phyloP scores from a whole-genome alignment of 208 protist species.

The Crithidia brevicula region DNA sequence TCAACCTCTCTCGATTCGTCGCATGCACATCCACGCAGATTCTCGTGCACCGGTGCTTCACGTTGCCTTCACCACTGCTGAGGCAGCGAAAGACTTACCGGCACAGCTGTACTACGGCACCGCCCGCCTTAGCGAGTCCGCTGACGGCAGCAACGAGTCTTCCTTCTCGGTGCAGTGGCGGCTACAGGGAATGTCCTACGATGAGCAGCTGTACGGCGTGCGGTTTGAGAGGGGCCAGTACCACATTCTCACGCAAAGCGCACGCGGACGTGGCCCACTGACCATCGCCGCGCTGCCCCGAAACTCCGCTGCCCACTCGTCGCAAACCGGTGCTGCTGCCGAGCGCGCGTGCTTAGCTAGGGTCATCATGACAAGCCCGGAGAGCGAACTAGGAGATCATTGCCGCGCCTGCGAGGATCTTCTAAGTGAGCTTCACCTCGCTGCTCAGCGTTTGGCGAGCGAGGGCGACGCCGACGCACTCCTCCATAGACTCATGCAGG shows the following conservation, averaged over 20 bases:
- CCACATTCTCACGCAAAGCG: conserved; percentile 61
- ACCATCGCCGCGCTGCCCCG: conserved; percentile 51
- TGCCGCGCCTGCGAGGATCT: conserved; percentile 43
- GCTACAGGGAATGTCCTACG: conserved; percentile 24
- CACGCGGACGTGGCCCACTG: conserved; percentile 50
- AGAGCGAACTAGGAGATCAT: conserved; percentile 43
- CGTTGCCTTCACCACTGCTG: conserved; percentile 25
- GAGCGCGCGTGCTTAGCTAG: conserved; percentile 29
- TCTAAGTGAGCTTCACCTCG: conserved; percentile 22
- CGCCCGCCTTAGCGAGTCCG: conserved; percentile 9
- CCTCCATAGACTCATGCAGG: conserved; percentile 43
- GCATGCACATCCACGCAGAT: conserved; percentile 30
- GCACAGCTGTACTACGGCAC: conserved; percentile 39
- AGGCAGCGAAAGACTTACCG: background rate
- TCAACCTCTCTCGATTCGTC: background rate
- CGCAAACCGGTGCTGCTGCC: conserved; percentile 9
- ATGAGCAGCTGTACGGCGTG: conserved; percentile 48
- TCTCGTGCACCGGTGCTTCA: conserved; percentile 33
- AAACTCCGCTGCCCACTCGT: conserved; percentile 31
- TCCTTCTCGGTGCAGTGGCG: conserved; percentile 18
- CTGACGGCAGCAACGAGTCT: background rate
- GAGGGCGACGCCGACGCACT: conserved; percentile 25
- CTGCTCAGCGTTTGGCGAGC: conserved; percentile 7
- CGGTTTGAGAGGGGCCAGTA: conserved; percentile 45
- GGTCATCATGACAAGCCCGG: conserved; percentile 47